A percentile compares a stretch with the other conserved stretches of the same genome.
These are phyloP conservation scores for Lobosporangium transversale DNA, from an alignment of 192 early-diverging fungal species.

Conservation along the genomic window DNA sequence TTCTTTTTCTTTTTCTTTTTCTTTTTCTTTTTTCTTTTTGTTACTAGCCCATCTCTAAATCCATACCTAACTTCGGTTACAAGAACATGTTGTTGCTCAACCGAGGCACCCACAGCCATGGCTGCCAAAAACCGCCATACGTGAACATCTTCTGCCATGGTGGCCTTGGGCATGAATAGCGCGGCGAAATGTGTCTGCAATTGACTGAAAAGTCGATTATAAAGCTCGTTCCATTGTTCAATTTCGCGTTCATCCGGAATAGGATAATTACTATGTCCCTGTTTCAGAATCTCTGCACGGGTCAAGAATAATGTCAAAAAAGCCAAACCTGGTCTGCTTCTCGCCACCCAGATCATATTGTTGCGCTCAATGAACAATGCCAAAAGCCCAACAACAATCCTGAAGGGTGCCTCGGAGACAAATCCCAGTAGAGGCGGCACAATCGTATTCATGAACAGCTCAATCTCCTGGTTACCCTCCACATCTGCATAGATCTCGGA, in stretches of 20 bases:
- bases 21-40: too few relatives aligned
- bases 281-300: slow-evolving; percentile 90
- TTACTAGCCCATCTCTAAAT: too few relatives aligned
- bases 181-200: slow-evolving; percentile 78
- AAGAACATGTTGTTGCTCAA: slow-evolving; percentile 93
- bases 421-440: slow-evolving; percentile 86
- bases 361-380: slow-evolving; percentile 89
- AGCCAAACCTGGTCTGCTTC: slow-evolving; percentile 85
- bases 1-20: too few relatives aligned
- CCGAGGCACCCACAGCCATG: slow-evolving; percentile 92
- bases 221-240: slow-evolving; percentile 81
- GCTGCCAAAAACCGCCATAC: slow-evolving; percentile 99
- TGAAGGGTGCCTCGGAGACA: slow-evolving; percentile 84
- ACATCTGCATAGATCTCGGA: slow-evolving; percentile 58
- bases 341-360: slow-evolving; percentile 86
- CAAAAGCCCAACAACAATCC: slow-evolving; percentile 83
- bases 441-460: slow-evolving; percentile 89
- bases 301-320: slow-evolving; percentile 91
- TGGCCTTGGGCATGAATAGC: slow-evolving; percentile 78
- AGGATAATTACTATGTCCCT: slow-evolving; percentile 65
- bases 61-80: slow-evolving; percentile 87
- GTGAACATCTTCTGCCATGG: slow-evolving; percentile 81
- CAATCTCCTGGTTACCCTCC: slow-evolving; percentile 70
- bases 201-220: slow-evolving; percentile 81
- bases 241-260: slow-evolving; percentile 65